Percentiles rank a stretch among this genome's conserved stretches.
These are phyloP conservation scores for Trichoderma asperellum DNA, from an alignment of 2,329 filamentous ascomycete genomes.

Conservation along the genomic window DNA sequence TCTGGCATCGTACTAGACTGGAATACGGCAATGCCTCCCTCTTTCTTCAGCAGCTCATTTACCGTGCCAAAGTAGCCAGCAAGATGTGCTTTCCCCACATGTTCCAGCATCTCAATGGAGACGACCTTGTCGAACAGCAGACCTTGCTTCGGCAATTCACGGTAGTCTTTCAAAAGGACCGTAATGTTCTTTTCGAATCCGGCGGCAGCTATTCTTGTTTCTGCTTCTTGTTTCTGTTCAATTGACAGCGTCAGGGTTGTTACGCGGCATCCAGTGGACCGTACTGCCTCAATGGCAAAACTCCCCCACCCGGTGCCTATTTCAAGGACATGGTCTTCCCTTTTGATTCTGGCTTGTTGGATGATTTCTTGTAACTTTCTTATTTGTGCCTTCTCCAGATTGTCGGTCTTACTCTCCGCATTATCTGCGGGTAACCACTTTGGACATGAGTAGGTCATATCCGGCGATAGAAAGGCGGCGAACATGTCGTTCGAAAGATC, in stretches of 20 bases:
- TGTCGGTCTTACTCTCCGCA: constrained; percentile 50
- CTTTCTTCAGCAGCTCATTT: constrained; percentile 64
- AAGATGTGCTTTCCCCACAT: constrained; percentile 70
- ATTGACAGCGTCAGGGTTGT: constrained; percentile 70
- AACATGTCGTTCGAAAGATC: constrained; percentile 80
- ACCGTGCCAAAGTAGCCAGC: constrained; percentile 69
- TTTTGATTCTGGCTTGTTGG: constrained; percentile 64
- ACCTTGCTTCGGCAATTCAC: constrained; percentile 59
- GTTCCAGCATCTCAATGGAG: constrained; percentile 79
- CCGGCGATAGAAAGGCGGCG: constrained; percentile 70
- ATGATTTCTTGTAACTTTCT: constrained; percentile 70
- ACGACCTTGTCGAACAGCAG: constrained; percentile 70
- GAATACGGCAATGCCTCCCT: constrained; percentile 70
- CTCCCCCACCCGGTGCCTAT: constrained; percentile 79
- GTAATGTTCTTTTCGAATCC: constrained; percentile 64
- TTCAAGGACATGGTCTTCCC: constrained; percentile 70
- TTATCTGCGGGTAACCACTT: constrained; percentile 53
- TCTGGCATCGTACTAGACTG: constrained; percentile 81
- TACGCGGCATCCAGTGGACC: constrained; percentile 67
- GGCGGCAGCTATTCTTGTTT: constrained; percentile 64
- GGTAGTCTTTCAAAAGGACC: constrained; percentile 71
- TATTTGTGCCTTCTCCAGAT: constrained; percentile 67
- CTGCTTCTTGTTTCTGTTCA: constrained; percentile 70
- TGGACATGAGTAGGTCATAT: constrained; percentile 77
- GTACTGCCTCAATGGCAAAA: constrained; percentile 71